Percentiles rank a stretch among this genome's conserved stretches.
These are phyloP conservation scores for Fusarium proliferatum DNA, from an alignment of 2,329 filamentous ascomycete species.

Conservation along the genomic window DNA sequence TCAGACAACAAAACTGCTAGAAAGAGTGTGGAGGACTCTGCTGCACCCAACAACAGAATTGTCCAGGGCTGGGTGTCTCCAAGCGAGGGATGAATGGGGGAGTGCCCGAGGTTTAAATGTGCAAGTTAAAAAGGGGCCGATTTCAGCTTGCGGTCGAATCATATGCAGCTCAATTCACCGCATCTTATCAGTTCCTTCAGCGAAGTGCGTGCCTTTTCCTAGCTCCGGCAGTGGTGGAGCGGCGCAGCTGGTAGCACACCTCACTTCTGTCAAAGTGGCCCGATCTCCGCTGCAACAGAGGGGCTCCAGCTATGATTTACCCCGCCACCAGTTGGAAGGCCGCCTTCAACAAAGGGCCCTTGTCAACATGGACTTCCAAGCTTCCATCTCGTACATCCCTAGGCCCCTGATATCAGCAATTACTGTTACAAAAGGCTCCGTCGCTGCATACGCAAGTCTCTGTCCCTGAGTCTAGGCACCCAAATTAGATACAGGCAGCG, in stretches of 20 bases:
- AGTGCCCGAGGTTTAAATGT: not conserved
- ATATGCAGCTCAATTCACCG: conserved; percentile 38
- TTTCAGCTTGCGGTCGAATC: conserved; percentile 14
- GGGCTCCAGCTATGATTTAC: conserved; percentile 9
- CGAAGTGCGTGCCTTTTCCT: conserved; percentile 17
- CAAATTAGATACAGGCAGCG: not conserved
- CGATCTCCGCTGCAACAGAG: conserved; percentile 16
- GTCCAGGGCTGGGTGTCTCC: not conserved
- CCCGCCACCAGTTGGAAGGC: conserved; percentile 14
- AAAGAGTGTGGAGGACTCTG: conserved; percentile 7
- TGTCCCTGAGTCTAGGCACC: not conserved
- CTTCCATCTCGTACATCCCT: not conserved
- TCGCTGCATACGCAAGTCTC: not conserved
- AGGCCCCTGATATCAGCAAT: not conserved
- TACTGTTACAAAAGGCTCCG: not conserved
- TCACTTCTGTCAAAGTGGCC: conserved; percentile 16
- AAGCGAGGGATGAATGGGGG: not conserved
- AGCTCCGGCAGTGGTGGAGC: conserved; percentile 23
- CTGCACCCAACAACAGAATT: conserved; percentile 1
- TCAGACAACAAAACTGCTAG: not conserved
- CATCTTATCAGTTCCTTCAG: conserved; percentile 23
- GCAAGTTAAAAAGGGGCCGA: conserved; percentile 5
- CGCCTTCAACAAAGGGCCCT: not conserved
- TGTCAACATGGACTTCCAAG: not conserved
- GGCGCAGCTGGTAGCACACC: not conserved